Conservation (phyloP, 495 filamentous ascomycete species). For the Penicillium maclennaniae region DNA sequence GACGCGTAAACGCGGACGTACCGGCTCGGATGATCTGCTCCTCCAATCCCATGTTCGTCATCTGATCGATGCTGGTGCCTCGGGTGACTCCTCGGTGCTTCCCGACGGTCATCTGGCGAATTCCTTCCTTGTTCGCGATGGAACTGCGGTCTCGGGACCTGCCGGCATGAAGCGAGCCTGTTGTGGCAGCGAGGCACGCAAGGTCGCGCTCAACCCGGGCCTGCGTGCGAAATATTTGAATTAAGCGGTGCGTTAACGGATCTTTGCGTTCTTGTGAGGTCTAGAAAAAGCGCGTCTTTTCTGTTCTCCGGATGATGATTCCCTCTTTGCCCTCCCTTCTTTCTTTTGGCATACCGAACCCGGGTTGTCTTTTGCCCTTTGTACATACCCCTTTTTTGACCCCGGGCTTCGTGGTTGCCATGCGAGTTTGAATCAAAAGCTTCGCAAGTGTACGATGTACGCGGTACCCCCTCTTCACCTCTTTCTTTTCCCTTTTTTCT, state of each 20-base stretch:
- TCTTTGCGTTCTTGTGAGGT: constrained; percentile 21
- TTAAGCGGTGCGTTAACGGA: constrained; percentile 17
- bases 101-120: constrained; percentile 39
- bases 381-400: constrained; percentile 13
- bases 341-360: constrained; percentile 6
- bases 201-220: constrained; percentile 37
- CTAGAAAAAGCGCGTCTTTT: constrained; percentile 26
- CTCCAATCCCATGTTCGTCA: constrained; percentile 75
- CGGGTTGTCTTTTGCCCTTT: constrained; percentile 1
- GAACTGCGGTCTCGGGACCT: constrained; percentile 32
- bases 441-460: constrained; percentile 38
- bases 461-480: constrained; percentile 25
- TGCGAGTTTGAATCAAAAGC: constrained; percentile 11
- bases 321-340: background rate
- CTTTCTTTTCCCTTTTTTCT: constrained; percentile 14
- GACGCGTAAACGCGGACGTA: constrained; percentile 64
- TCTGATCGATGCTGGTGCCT: constrained; percentile 33
- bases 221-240: constrained; percentile 37
- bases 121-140: constrained; percentile 31
- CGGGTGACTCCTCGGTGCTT: constrained; percentile 31
- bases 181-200: constrained; percentile 43
- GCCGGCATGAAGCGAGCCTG: constrained; percentile 47
- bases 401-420: constrained; percentile 15
- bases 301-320: constrained; percentile 8
- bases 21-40: constrained; percentile 60